phyloP scores from a whole-genome alignment of 768 basidiomycete species.

The Strobilomyces echinocephalus region DNA sequence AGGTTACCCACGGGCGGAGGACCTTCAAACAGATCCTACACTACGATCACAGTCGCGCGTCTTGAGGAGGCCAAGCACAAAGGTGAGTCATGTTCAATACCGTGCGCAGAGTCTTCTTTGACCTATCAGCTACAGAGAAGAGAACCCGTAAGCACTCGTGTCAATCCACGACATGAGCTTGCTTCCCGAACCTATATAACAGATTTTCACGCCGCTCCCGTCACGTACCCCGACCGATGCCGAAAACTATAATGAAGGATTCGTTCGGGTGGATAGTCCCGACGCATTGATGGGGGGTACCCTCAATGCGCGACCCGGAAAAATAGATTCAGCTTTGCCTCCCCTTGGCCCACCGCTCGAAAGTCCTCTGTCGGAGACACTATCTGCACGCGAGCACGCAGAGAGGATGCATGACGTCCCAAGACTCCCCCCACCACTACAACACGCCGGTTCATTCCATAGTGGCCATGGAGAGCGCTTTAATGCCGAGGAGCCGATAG shows the following conservation, averaged over 20 bases:
- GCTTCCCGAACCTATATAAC: constrained; percentile 5
- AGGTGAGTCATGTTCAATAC: constrained; percentile 15
- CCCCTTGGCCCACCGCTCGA: constrained; percentile 20
- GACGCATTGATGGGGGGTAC: constrained; percentile 30
- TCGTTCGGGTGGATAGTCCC: constrained; percentile 29
- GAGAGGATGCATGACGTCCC: constrained; percentile 19
- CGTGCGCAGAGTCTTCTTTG: constrained; percentile 2
- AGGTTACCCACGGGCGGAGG: constrained; percentile 25
- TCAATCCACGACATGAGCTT: constrained; percentile 1
- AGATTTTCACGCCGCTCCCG: constrained; percentile 32
- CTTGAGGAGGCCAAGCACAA: constrained; percentile 26
- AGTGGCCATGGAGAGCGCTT: constrained; percentile 16
- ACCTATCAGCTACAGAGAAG: constrained; percentile 24
- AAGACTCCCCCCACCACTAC: constrained; percentile 17
- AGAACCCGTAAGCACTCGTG: constrained; percentile 25
- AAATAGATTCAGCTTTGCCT: constrained; percentile 17
- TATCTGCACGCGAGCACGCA: constrained; percentile 21
- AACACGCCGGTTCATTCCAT: constrained; percentile 20
- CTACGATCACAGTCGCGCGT: constrained; percentile 21
- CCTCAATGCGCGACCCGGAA: constrained; percentile 31
- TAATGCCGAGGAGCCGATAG: constrained; percentile 17
- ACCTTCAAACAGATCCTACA: constrained; percentile 21
- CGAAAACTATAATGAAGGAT: constrained; percentile 31
- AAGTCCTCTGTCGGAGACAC: constrained; percentile 17
- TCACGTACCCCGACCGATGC: constrained; percentile 31